Base-by-base conservation (phyloP, 768 basidiomycete genomes). In the Leucocoprinus birnbaumii region DNA sequence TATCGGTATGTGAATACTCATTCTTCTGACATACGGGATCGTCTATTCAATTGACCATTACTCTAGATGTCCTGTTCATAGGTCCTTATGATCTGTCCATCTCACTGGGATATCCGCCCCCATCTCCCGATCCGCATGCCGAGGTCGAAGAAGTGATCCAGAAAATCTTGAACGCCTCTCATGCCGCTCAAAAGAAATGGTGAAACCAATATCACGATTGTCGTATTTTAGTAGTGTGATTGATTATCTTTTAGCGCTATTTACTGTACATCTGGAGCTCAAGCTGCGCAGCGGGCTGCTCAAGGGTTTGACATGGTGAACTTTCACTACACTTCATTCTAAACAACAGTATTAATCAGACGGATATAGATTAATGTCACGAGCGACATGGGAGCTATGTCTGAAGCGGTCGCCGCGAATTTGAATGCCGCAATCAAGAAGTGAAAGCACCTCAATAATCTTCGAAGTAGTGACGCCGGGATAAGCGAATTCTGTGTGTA, bases 31-130 rank as follows among this genome's bases (percentile, higher is more conserved):
- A 11, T 42, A 9, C 35, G n/a, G 14, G 24, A 19, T 24, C 34
- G 24, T 47, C 41, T 66, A 51, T 55, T 62, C 55, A 71, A n/a
- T 71, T 52, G 9, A 64, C 69, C 49, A 21, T 1, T 34, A 18
- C 56, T 24, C 1, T 41, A 76, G 74, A 76, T 53, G 72, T 68
- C 7, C 67, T 85, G 19, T 84, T 85, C 67, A 80, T 87, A 51
- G 85, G 86, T 3, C 86, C 85, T 2, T 87, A 81, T 57, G 86
- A 87, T 62, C 74, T 88, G 40, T 88, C 87, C 1, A 72, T 85
- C 48, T 75, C 79, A 1, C 71, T 85, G 24, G 85, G 85, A 34
- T 82, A 78, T 62, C 77, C 82, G 1, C 67, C 81, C 4, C 86
- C 86, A 14, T 76, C 78, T 26, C 86, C 85, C 0, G 80, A 87